Evolutionary conservation across 345 rosid species (phyloP).

Genomic region (Hibiscus trionum): DNA sequence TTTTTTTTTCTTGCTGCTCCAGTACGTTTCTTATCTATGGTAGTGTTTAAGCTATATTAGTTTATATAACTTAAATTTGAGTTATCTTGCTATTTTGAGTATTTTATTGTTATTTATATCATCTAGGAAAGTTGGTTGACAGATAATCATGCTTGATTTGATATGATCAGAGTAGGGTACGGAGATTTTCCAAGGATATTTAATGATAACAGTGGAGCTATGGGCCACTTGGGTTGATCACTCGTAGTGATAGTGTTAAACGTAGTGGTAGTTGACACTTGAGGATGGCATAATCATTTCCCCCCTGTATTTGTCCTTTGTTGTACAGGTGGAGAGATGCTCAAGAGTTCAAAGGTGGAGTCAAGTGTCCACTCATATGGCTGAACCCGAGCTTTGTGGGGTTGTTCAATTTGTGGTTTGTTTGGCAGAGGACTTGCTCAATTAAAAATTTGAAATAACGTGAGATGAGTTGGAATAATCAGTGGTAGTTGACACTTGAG

Average conservation of each 20-base stretch:
- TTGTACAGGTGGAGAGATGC: slow-evolving; percentile 61
- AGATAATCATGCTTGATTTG: slow-evolving; percentile 25
- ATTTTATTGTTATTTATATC: slow-evolving; percentile 7
- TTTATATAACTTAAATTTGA: slow-evolving; percentile 22
- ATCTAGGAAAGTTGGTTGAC: slow-evolving; percentile 14
- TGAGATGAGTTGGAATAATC: no score
- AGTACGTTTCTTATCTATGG: slow-evolving; percentile 27
- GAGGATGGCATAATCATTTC: slow-evolving; percentile 62
- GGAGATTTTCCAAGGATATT: slow-evolving; percentile 26
- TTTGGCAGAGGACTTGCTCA: no score
- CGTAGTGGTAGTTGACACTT: slow-evolving; percentile 55
- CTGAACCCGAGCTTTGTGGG: slow-evolving; percentile 42
- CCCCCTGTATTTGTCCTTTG: slow-evolving; percentile 65
- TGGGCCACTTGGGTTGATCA: slow-evolving; percentile 30
- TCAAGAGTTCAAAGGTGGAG: slow-evolving; percentile 46
- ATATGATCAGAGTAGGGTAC: slow-evolving; percentile 24
- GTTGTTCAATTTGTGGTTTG: no score
- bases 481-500: no score
- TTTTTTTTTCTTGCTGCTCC: slow-evolving; percentile 42
- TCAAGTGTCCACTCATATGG: slow-evolving; percentile 16
- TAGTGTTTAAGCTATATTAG: slow-evolving; percentile 48
- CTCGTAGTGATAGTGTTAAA: slow-evolving; percentile 45
- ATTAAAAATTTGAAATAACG: no score
- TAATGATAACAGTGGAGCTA: slow-evolving; percentile 33
- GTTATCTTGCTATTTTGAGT: slow-evolving; percentile 18